These are phyloP conservation scores for Aspergillus costaricaensis DNA, from an alignment of 2,329 filamentous ascomycete species.

Conservation along the genomic window DNA sequence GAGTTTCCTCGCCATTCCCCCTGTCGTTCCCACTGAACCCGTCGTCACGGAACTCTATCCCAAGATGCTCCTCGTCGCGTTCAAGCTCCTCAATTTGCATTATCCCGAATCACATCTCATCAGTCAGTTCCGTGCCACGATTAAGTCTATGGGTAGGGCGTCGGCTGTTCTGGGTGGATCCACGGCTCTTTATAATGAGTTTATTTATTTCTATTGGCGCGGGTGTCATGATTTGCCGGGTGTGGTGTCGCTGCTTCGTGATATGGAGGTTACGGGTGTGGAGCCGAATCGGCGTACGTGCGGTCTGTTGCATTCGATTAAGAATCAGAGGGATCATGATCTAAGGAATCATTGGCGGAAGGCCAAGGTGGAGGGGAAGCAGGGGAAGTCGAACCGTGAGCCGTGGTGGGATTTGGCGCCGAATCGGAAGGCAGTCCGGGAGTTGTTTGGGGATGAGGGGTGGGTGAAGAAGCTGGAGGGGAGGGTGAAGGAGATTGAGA, in stretches of 20 bases:
- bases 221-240: conserved; percentile 44
- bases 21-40: conserved; percentile 30
- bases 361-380: neutral
- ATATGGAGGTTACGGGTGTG: conserved; percentile 49
- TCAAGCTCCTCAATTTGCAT: conserved; percentile 42
- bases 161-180: conserved; percentile 48
- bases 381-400: conserved; percentile 9
- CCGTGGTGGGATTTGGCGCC: conserved; percentile 38
- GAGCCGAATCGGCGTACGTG: conserved; percentile 39
- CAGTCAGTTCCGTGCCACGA: conserved; percentile 42
- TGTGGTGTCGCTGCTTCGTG: conserved; percentile 42
- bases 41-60: conserved; percentile 45
- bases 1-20: conserved; percentile 32
- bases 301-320: conserved; percentile 33
- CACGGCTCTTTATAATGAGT: conserved; percentile 46
- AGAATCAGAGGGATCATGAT: conserved; percentile 28
- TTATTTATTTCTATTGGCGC: conserved; percentile 47
- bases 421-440: conserved; percentile 31
- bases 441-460: conserved; percentile 29
- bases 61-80: conserved; percentile 42
- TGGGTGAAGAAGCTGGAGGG: conserved; percentile 28
- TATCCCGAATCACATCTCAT: conserved; percentile 45
- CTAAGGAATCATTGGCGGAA: conserved; percentile 19
- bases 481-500: conserved; percentile 14
- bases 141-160: conserved; percentile 43